Conservation (phyloP, 1,139 yeast genomes). For the Taiozyma sp. region DNA sequence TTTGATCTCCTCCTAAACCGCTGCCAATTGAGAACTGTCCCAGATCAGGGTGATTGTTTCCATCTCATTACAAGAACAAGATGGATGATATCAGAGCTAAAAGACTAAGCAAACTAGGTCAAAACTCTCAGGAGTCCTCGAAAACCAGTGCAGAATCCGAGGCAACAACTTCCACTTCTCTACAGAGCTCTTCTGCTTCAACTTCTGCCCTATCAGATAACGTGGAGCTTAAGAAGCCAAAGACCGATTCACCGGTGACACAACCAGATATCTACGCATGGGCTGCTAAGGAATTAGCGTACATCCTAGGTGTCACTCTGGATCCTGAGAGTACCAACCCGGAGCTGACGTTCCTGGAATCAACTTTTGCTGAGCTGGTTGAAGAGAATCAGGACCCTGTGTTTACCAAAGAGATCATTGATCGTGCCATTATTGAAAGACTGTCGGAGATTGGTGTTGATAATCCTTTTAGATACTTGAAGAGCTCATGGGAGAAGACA, state of each 20-base stretch:
- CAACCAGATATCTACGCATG: conserved; percentile 22
- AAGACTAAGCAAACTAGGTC: conserved; percentile 43
- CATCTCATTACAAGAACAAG: neutral
- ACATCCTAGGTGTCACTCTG: conserved; percentile 38
- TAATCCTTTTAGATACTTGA: conserved; percentile 43
- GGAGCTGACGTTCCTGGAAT: conserved; percentile 29
- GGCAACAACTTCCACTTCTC: neutral
- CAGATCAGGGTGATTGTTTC: neutral
- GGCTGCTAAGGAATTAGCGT: conserved; percentile 31
- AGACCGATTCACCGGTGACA: neutral
- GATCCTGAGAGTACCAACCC: conserved; percentile 15
- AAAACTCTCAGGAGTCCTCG: neutral
- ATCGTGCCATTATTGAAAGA: conserved; percentile 48
- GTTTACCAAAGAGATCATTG: conserved; percentile 29
- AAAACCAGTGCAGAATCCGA: neutral
- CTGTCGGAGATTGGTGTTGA: conserved; percentile 48
- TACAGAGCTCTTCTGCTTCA: neutral
- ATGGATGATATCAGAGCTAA: conserved; percentile 41
- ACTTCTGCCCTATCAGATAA: neutral
- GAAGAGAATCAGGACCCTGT: conserved; percentile 25
- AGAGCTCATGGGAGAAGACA: conserved; percentile 37
- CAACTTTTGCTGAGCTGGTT: conserved; percentile 34
- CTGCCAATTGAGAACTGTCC: neutral
- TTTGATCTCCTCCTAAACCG: neutral
- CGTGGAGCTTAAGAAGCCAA: neutral